These are phyloP conservation scores for Phytophthora colocasiae DNA, from an alignment of 352 stramenopile genomes.

Conservation along the genomic window DNA sequence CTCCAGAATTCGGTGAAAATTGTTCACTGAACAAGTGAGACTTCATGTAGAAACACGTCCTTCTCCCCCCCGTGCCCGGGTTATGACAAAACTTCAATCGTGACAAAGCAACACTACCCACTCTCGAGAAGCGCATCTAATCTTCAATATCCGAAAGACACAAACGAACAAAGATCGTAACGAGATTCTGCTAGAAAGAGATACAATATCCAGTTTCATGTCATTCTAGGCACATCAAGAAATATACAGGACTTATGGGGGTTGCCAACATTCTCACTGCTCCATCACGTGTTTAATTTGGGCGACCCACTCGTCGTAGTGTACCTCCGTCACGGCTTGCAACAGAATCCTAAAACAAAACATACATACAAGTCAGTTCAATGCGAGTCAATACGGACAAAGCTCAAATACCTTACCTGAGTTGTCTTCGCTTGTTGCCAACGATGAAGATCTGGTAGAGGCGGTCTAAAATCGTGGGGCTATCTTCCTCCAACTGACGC, in stretches of 20 bases:
- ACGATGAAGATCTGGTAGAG: slow-evolving; percentile 54
- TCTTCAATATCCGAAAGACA: too few species aligned
- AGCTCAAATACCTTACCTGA: slow-evolving; percentile 34
- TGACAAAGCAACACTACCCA: too few species aligned
- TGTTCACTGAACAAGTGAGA: too few species aligned
- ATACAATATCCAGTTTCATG: slow-evolving; percentile 4
- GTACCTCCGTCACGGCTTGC: slow-evolving; percentile 63
- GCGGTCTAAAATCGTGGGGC: slow-evolving; percentile 35
- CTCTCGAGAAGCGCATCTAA: too few species aligned
- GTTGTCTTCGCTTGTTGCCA: slow-evolving; percentile 48
- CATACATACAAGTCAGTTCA: slow-evolving; percentile 4
- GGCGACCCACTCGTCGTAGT: slow-evolving; percentile 53
- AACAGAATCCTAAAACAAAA: slow-evolving; percentile 48
- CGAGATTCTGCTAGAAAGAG: not conserved
- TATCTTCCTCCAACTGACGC: slow-evolving; percentile 26
- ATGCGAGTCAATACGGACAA: too few species aligned
- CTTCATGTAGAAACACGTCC: too few species aligned
- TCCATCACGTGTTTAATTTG: slow-evolving; percentile 56
- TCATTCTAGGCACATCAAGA: slow-evolving; percentile 8
- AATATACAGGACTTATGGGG: slow-evolving; percentile 9
- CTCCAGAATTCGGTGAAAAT: too few species aligned
- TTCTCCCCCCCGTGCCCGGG: too few species aligned
- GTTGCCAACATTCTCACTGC: slow-evolving; percentile 15
- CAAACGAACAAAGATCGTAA: too few species aligned
- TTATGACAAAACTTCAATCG: too few species aligned